Evolutionary conservation across 192 early-diverging fungal species (phyloP), one percentile per base, ranked within the genome.

Genomic region (Podila minutissima): DNA sequence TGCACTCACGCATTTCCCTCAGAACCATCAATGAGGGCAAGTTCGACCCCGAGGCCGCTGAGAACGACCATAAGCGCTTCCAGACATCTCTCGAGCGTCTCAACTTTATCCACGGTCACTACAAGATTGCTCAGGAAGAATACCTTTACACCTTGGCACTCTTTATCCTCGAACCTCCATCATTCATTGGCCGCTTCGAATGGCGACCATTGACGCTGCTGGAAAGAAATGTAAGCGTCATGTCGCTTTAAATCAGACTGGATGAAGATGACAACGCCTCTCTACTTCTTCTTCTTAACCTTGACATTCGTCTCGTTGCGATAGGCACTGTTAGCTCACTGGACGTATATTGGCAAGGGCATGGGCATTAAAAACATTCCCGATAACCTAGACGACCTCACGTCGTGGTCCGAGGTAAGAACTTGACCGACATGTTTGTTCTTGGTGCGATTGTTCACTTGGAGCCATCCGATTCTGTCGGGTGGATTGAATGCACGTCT

Each of bases 51-150:
- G 48, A 49, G 24, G 72, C 74, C 28, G 60, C 74, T 4, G n/a
- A 46, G 12, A 37, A 81, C 19, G 76, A 84, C 31, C 58, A 67
- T 13, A 50, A 50, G 19, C 71, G 84, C 20, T n/a, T 20, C 11
- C 51, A 32, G 3, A 49, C 32, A 17, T 73, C 85, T 13, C 50
- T 74, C 6, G 65, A 75, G 28, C 64, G 85, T 8, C 24, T 86
- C 26, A 86, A 86, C 62, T 73, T 75, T 33, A 57, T 86, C 20
- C 85, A 86, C 59, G 70, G 71, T 1, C 76, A 85, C 37, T 85
- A 86, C 29, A 46, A 55, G 50, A 86, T 86, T 48, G 67, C 49
- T n/a, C 74, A 86, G 20, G 84, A 68, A 5, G 85, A 86, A 37
- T 85, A 75, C 26, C 66, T 86, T 19, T 86, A 83, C 50, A 85